Base-by-base conservation (phyloP, 177 flowering plant species). In the Vitis hybrid region DNA sequence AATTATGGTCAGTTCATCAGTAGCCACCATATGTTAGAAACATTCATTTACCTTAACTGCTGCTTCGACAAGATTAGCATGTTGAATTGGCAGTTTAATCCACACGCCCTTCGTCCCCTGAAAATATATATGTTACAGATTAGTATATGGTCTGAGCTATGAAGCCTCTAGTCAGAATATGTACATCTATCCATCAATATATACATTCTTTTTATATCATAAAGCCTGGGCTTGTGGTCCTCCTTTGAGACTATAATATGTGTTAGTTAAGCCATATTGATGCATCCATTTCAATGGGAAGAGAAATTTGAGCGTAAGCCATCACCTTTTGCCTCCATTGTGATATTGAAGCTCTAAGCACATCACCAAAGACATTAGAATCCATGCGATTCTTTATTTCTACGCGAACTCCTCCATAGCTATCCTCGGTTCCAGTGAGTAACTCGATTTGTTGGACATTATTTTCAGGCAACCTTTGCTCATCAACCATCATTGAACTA, bases 81-180 rank as follows among this genome's bases (percentile, higher is more conserved):
- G 77, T 63, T 72, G 72, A 69, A 82, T 77, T n/a, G 88, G 87
- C 74, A 87, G 32, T 71, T 84, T 78, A 53, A 87, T 80, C 91
- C 91, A 87, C 13, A 87, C 65, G 32, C 83, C 87, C 53, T n/a
- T 82, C 77, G 85, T 87, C 4, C 85, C 88, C 91, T 87, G 76
- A 75, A 54, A 65, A 20, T 7, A 24, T 14, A 57, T 17, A n/a
- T 11, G 27, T 13, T 17, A 20, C 17, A 41, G 24, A 21, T 21
- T 21, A 58, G 54, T 52, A n/a, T 18, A 27, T 8, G 52, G 4
- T 27, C 14, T 8, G 60, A 20, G 11, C 8, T 21, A 21, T 21
- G 24, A 21, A 1, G 24, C 24, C 24, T 21, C 24, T 21, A 21
- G 24, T 21, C 2, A 21, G 5, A 35, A 35, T 35, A 4, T 35